Evolutionary conservation across 805 yeast genomes (phyloP).

Genomic region (Nematodospora valgi): DNA sequence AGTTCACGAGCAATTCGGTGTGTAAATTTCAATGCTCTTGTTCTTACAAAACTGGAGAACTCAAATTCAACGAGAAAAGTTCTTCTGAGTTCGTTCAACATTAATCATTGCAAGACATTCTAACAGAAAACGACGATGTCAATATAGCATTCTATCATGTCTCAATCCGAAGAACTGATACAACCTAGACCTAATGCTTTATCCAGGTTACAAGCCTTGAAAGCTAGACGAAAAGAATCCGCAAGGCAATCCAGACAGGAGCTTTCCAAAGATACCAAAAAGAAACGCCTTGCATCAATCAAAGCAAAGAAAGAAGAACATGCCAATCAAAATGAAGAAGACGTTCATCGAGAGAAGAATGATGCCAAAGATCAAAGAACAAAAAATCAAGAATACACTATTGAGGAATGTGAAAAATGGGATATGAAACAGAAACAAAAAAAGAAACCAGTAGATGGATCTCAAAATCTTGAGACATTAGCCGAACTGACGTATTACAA

Average conservation of each 20-base stretch:
- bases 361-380: constrained; percentile 17
- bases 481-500: constrained; percentile 63
- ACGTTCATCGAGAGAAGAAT: constrained; percentile 27
- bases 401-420: constrained; percentile 68
- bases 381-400: constrained; percentile 28
- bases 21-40: too few species aligned
- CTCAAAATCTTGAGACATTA: constrained; percentile 48
- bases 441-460: constrained; percentile 39
- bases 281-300: constrained; percentile 13
- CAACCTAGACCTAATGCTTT: neutral
- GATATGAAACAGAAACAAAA: constrained; percentile 34
- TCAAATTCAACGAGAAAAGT: too few species aligned
- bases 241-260: constrained; percentile 16
- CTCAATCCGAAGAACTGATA: neutral
- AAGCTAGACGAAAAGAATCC: constrained; percentile 16
- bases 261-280: constrained; percentile 14
- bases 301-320: constrained; percentile 11
- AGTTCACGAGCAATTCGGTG: too few species aligned
- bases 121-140: too few species aligned
- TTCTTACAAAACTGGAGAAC: too few species aligned
- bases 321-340: constrained; percentile 32
- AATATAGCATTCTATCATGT: neutral
- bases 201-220: constrained; percentile 12
- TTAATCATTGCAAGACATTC: too few species aligned
- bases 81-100: neutral